Percentiles rank a stretch among this genome's conserved stretches.
Conservation (phyloP, 2,329 filamentous ascomycete species). For the Raffaelea deltoideospora region DNA sequence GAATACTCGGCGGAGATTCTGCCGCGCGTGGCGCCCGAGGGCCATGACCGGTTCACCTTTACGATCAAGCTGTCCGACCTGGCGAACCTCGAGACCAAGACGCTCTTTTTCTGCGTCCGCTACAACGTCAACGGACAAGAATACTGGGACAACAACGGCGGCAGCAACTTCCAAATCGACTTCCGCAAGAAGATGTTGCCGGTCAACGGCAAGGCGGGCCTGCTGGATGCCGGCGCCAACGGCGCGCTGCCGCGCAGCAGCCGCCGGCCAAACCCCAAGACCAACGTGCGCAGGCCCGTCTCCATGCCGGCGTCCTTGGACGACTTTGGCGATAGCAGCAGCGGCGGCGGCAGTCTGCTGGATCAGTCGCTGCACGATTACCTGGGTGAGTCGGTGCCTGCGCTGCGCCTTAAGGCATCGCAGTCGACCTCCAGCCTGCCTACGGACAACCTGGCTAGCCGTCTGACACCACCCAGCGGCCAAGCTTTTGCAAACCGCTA, state of each 20-base stretch:
- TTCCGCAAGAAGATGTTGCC: conserved; percentile 67
- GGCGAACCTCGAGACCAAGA: conserved; percentile 83
- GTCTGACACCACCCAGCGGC: conserved; percentile 40
- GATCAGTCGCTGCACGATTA: conserved; percentile 46
- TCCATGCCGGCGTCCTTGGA: conserved; percentile 47
- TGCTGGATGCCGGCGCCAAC: conserved; percentile 17
- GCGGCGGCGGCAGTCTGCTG: conserved; percentile 41
- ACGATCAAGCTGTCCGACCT: conserved; percentile 85
- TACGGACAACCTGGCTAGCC: conserved; percentile 41
- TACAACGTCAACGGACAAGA: conserved; percentile 76
- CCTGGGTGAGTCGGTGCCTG: conserved; percentile 43
- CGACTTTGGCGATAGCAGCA: conserved; percentile 61
- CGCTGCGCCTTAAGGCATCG: conserved; percentile 55
- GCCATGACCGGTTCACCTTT: conserved; percentile 83
- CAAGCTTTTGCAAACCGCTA: conserved; percentile 85
- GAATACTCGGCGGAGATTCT: conserved; percentile 72
- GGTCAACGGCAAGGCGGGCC: conserved; percentile 38
- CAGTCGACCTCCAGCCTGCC: conserved; percentile 49
- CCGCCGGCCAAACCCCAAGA: conserved; percentile 28
- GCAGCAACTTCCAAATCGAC: conserved; percentile 83
- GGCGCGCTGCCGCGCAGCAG: conserved; percentile 52
- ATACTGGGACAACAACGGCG: conserved; percentile 87
- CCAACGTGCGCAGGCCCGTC: conserved; percentile 31
- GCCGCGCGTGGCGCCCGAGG: conserved; percentile 42
- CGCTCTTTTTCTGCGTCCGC: conserved; percentile 78